A percentile compares a stretch with the other conserved stretches of the same genome.
Conservation (phyloP, 257 asterid species). For the Jaltomata sinuosa region DNA sequence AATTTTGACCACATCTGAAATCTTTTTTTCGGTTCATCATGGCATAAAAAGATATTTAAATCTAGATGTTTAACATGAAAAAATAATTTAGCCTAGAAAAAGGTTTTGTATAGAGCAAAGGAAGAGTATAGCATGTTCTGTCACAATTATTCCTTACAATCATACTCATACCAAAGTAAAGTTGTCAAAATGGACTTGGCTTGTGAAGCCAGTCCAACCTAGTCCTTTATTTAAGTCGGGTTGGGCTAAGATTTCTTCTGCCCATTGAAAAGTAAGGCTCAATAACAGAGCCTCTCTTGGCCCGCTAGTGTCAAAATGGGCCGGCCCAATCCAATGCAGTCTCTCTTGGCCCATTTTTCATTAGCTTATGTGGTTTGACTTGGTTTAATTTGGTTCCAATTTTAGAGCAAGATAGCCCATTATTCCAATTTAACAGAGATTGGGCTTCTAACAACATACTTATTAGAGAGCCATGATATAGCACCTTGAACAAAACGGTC, state of each 20-base stretch:
- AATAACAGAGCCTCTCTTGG: not conserved
- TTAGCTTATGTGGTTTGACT: not conserved
- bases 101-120: not conserved
- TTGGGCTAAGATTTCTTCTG: not conserved
- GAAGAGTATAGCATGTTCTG: too few relatives aligned
- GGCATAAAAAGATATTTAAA: not conserved
- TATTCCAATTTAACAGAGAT: slow-evolving; percentile 9
- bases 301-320: not conserved
- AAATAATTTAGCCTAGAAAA: not conserved
- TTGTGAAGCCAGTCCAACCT: too few relatives aligned
- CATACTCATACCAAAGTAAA: not conserved
- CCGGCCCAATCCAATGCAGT: not conserved
- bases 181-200: not conserved
- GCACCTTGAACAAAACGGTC: slow-evolving; percentile 13
- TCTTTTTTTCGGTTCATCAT: not conserved
- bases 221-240: not conserved
- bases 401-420: not conserved
- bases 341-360: not conserved
- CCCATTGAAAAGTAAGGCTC: not conserved
- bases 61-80: not conserved
- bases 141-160: not conserved
- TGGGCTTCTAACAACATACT: slow-evolving; percentile 15
- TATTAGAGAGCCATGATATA: slow-evolving; percentile 14
- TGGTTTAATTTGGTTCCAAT: not conserved
- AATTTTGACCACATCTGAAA: not conserved